Evolutionary conservation across 1,139 yeast genomes (phyloP), one percentile per base, ranked within the genome.

Genomic region (Saccharomyces hybrid): DNA sequence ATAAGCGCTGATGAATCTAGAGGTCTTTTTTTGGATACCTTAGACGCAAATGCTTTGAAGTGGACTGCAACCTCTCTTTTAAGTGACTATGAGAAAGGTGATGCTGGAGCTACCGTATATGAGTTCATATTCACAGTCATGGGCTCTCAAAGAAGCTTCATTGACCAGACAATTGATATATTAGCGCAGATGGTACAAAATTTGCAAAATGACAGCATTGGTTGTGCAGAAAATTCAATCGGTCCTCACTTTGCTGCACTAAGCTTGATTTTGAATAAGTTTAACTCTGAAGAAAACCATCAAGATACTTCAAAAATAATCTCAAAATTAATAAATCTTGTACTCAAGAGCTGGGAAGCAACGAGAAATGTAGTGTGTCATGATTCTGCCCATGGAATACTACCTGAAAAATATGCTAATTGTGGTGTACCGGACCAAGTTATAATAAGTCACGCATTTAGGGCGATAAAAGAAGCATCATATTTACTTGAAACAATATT

Each of bases 391-490:
- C 88, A 83, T 62, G 87, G 88, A 0, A 75, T 77, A 56, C 57
- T 80, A 11, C 82, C 84, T 0, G 73, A 73, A 11, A 77, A 73
- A 34, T 78, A 75, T 56, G 50, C 58, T 19, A 55, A 57, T 27
- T 64, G 67, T 52, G 63, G 63, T 23, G 81, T 85, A 16, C 80
- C 82, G 1, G 78, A 84, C 6, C 88, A 84, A 62, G 70, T 82
- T n/a, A 73, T 82, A n/a, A 55, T 59, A 19, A 86, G 86, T 61
- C 88, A 83, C 66, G 80, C 90, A 3, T 91, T 97, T 95, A 81
- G 95, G 67, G 81, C 89, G 0, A 75, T 88, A n/a, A 88, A 88
- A 61, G 96, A 89, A 59, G 80, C 91, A 0, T 79, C 90, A 0
- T 68, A 74, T 2, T 69, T 88, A 38, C 61, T 88, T 25, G 77